Evolutionary conservation across 1,139 yeast genomes (phyloP).

Genomic region (Zygosaccharomyces pseudobailii): DNA sequence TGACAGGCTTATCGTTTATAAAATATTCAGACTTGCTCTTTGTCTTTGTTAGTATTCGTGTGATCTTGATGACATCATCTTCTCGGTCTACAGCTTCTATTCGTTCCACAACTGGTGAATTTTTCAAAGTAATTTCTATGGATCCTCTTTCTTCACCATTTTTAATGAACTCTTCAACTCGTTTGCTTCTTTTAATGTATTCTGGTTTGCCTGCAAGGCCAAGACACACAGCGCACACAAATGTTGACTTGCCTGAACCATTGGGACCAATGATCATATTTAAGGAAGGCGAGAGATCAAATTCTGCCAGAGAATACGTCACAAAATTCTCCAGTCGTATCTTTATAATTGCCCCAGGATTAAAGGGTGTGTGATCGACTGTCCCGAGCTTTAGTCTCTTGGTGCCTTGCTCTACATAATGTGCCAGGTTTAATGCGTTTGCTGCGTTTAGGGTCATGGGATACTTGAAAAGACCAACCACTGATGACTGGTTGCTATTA

Average conservation of each 20-base stretch:
- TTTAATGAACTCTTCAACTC: slow-evolving; percentile 66
- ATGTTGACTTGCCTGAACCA: slow-evolving; percentile 93
- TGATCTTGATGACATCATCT: slow-evolving; percentile 38
- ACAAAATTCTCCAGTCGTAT: slow-evolving; percentile 72
- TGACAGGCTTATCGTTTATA: slow-evolving; percentile 43
- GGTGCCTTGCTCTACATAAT: not conserved
- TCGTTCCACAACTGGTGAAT: slow-evolving; percentile 32
- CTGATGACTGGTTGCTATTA: too few relatives aligned
- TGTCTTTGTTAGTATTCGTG: slow-evolving; percentile 42
- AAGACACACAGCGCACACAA: slow-evolving; percentile 89
- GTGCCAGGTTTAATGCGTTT: not conserved
- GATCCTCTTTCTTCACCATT: slow-evolving; percentile 55
- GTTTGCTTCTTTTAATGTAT: slow-evolving; percentile 72
- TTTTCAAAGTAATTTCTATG: slow-evolving; percentile 64
- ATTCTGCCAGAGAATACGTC: slow-evolving; percentile 74
- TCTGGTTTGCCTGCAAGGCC: slow-evolving; percentile 83
- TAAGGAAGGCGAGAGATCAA: slow-evolving; percentile 72
- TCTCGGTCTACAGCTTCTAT: slow-evolving; percentile 26
- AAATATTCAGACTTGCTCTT: slow-evolving; percentile 56
- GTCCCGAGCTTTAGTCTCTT: slow-evolving; percentile 20
- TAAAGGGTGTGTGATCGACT: slow-evolving; percentile 18
- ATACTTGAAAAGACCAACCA: too few relatives aligned
- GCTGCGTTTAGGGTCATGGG: not conserved
- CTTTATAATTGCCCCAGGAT: slow-evolving; percentile 64
- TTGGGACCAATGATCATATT: slow-evolving; percentile 97